Evolutionary conservation across 495 filamentous ascomycete species (phyloP), one percentile per base, ranked within the genome.

Genomic region (Aspergillus kassunensis): DNA sequence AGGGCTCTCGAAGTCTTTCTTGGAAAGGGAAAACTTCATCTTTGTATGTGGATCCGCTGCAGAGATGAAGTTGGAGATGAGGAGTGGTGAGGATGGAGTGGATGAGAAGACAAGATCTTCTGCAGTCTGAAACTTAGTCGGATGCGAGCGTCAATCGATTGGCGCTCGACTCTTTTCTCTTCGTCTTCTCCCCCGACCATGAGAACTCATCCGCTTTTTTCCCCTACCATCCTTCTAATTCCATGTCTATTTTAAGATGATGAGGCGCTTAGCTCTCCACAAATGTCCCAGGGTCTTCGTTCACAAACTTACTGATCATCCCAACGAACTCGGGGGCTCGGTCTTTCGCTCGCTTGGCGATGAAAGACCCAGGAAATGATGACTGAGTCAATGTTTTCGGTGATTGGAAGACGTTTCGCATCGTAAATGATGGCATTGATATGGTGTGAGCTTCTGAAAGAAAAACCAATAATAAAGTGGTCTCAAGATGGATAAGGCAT

Each of bases 101-200:
- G 57, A 35, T 34, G 43, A 53, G 43, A 53, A 21, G 35, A 34
- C 18, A 31, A 33, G 52, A 47, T 42, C 15, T 31, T 8, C 12
- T 16, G 30, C 16, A 12, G 24, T 40, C 41, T 54, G 50, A 56
- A 60, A 60, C 54, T 29, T 11, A n/a, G 37, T 27, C 44, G 20
- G 15, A 41, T 30, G 29, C 10, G 45, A 40, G 60, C 64, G 44
- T 33, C 50, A 24, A 46, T 39, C 23, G 51, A 57, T 57, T 23
- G 33, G 46, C 37, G 33, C 35, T 48, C 27, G 42, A 8, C 31
- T 47, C 19, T n/a, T 35, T 51, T 47, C 21, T 54, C 40, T 29
- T 45, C 43, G 3, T 19, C 6, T 25, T 33, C 42, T 31, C 1
- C 27, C 18, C 6, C 43, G 12, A 27, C 27, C 9, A 12, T 19